A percentile compares a stretch with the other conserved stretches of the same genome.
Evolutionary conservation across 352 stramenopile genomes (phyloP).

Genomic region (Pythium myriotylum): DNA sequence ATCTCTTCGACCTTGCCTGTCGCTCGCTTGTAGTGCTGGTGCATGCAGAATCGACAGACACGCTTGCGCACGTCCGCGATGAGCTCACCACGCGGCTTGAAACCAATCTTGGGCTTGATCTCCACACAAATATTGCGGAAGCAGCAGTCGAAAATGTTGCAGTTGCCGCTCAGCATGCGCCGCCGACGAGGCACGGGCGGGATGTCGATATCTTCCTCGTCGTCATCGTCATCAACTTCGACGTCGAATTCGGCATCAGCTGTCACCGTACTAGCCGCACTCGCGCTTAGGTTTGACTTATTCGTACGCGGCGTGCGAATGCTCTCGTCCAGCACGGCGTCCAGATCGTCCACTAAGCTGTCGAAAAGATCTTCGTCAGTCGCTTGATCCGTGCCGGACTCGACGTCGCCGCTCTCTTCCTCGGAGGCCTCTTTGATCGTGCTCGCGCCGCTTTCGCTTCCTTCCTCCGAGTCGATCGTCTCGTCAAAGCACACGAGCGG

Average conservation of each 20-base stretch:
- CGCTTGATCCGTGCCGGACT: constrained; percentile 33
- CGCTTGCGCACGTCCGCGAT: constrained; percentile 60
- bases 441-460: constrained; percentile 4
- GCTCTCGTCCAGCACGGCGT: constrained; percentile 8
- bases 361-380: constrained; percentile 37
- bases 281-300: constrained; percentile 3
- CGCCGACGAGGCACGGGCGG: constrained; percentile 16
- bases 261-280: constrained; percentile 15
- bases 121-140: constrained; percentile 88
- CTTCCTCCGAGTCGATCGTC: constrained; percentile 18
- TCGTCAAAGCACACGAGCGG: constrained; percentile 41
- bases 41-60: constrained; percentile 88
- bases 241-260: not conserved
- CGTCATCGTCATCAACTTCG: constrained; percentile 29
- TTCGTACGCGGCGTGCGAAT: not conserved
- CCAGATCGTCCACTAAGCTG: constrained; percentile 9
- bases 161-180: constrained; percentile 39
- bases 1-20: constrained; percentile 79
- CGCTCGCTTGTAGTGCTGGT: constrained; percentile 84
- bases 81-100: constrained; percentile 62
- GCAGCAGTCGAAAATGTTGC: constrained; percentile 83
- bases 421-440: constrained; percentile 23
- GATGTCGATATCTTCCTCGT: constrained; percentile 19
- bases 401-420: constrained; percentile 27
- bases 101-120: constrained; percentile 88